Percentiles rank a stretch among this genome's conserved stretches.
Evolutionary conservation across 306 rosid species (phyloP).

Genomic region (Trifolium pratense): DNA sequence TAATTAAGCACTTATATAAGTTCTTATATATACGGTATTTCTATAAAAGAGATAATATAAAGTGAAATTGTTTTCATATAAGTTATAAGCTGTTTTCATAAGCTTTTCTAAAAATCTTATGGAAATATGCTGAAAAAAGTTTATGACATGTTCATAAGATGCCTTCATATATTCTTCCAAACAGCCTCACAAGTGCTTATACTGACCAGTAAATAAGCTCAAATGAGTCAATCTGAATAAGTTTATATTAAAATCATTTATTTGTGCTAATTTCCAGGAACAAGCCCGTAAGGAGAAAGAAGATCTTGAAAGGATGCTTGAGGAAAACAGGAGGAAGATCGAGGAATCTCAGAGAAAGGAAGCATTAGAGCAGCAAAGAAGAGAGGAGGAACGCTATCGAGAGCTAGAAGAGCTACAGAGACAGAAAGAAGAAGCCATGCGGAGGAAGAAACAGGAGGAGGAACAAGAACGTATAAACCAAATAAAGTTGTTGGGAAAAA

Average conservation of each 20-base stretch:
- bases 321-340: conserved; percentile 79
- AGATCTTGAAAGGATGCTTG: conserved; percentile 80
- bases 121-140: no score
- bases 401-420: conserved; percentile 99
- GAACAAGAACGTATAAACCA: conserved; percentile 85
- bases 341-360: conserved; percentile 94
- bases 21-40: no score
- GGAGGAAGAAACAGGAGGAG: conserved; percentile 86
- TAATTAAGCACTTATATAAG: no score
- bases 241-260: background rate
- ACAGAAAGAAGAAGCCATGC: conserved; percentile 90
- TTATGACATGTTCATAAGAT: no score
- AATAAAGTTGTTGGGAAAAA: conserved; percentile 89
- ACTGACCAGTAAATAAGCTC: no score
- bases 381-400: conserved; percentile 93
- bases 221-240: background rate
- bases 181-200: no score
- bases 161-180: no score
- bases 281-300: conserved; percentile 77
- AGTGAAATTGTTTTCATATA: no score
- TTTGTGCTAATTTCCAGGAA: conserved; percentile 55
- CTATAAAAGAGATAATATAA: no score
- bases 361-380: conserved; percentile 89
- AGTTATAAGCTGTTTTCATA: no score
- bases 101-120: no score